Conservation (phyloP, 495 filamentous ascomycete species). For the Daldinia caldariorum region DNA sequence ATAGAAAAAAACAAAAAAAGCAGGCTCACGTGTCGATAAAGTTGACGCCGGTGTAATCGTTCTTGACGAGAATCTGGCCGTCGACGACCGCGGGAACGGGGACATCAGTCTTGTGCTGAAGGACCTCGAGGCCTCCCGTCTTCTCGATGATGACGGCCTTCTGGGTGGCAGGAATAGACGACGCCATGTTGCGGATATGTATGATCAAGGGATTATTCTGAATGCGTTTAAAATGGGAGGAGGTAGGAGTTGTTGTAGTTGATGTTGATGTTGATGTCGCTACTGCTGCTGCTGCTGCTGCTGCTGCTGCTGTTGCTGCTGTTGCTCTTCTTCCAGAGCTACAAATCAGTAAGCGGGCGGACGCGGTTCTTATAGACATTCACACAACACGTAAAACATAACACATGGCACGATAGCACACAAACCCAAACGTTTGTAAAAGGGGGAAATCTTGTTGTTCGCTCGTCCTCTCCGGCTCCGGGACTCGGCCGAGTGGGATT, state of each 20-base stretch:
- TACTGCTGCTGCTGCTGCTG: not conserved
- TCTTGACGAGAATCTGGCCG: constrained; percentile 83
- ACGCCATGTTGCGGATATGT: constrained; percentile 37
- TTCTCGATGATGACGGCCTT: constrained; percentile 78
- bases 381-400: not conserved
- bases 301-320: not conserved
- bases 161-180: constrained; percentile 69
- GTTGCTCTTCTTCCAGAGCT: constrained; percentile 18
- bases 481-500: constrained; percentile 10
- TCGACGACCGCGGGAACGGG: constrained; percentile 77
- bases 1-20: not conserved
- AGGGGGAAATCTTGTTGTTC: too few relatives aligned
- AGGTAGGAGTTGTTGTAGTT: not conserved
- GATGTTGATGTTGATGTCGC: not conserved
- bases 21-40: constrained; percentile 78
- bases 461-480: not conserved
- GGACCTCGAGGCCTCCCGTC: constrained; percentile 80
- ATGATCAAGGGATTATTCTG: constrained; percentile 11
- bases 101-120: constrained; percentile 77
- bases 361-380: constrained; percentile 34
- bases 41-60: constrained; percentile 86
- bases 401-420: too few relatives aligned
- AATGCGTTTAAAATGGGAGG: constrained; percentile 12
- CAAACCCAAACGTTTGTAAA: too few relatives aligned
- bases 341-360: constrained; percentile 26